Evolutionary conservation across 371 early-diverging fungal genomes (phyloP).

Genomic region (Phascolomyces articulosus): DNA sequence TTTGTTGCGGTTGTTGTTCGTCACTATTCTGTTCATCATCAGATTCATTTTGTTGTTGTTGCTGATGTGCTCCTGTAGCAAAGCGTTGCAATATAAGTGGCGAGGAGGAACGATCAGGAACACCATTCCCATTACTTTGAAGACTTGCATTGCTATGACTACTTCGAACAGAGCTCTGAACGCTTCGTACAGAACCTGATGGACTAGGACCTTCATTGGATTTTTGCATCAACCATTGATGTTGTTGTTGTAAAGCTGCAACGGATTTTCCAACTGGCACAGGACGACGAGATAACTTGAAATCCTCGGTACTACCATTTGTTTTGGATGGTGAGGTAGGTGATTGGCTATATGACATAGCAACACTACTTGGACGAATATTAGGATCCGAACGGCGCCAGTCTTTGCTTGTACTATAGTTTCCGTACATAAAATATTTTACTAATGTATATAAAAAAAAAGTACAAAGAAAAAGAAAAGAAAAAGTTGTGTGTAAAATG

Average conservation of each 20-base stretch:
- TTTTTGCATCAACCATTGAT: slow-evolving; percentile 37
- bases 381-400: slow-evolving; percentile 6
- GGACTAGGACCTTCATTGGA: slow-evolving; percentile 5
- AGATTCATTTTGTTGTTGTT: background rate
- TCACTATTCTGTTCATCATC: background rate
- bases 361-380: slow-evolving; percentile 19
- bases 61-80: background rate
- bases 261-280: slow-evolving; percentile 34
- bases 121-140: background rate
- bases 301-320: slow-evolving; percentile 2
- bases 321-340: background rate
- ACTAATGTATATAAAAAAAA: background rate
- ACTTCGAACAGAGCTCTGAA: background rate
- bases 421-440: slow-evolving; percentile 1
- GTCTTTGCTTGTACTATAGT: background rate
- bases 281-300: slow-evolving; percentile 20
- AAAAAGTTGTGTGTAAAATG: background rate
- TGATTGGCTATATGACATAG: slow-evolving; percentile 12
- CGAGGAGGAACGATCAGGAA: background rate
- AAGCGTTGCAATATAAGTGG: background rate
- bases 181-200: slow-evolving; percentile 18
- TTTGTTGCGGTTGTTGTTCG: background rate
- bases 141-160: background rate
- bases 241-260: slow-evolving; percentile 43
- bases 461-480: background rate